Base-by-base conservation (phyloP, 345 rosid genomes). In the Ailanthus altissimus region DNA sequence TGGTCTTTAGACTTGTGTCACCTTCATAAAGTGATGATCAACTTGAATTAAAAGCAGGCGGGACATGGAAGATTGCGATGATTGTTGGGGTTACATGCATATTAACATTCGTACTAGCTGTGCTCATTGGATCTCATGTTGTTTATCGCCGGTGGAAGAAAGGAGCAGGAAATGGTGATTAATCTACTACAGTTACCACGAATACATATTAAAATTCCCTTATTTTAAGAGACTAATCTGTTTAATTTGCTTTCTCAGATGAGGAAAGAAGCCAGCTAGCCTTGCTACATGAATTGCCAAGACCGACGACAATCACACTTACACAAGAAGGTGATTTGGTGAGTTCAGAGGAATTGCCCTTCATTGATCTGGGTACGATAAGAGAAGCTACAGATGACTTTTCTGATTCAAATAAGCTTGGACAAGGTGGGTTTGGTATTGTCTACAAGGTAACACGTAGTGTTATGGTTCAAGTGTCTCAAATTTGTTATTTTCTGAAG, bases 391-490 rank as follows among this genome's bases (percentile, higher is more conserved):
- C 89, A 49, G 72, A 78, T 60, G 65, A 82, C 66, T 84, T 86
- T 73, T 80, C 86, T 3, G 70, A 67, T 50, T 42, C 46, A 20
- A 81, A 86, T 53, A 84, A 72, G 81, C 82, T 86, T 1, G 89
- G 86, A 32, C 66, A 83, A 59, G 88, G 85, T 18, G 86, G 88
- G 1, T 87, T 87, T 40, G 88, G 90, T 28, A 47, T 75, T 8
- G 90, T 87, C 64, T 77, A 83, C 67, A 85, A 83, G 86, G 86
- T 83, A 21, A 23, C 20, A 65, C 40, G 6, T 45, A 26, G 0
- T 6, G 14, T 57, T 13, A 16, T 46, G 1, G 53, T 57, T n/a
- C n/a, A 43, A 13, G 38, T 40, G 21, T 9, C 26, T 50, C 43
- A 8, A 9, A 4, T 1, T 3, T 69, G 45, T 69, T 69, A 3